Evolutionary conservation across 306 rosid species (phyloP).

Genomic region (Ziziphus jujuba): DNA sequence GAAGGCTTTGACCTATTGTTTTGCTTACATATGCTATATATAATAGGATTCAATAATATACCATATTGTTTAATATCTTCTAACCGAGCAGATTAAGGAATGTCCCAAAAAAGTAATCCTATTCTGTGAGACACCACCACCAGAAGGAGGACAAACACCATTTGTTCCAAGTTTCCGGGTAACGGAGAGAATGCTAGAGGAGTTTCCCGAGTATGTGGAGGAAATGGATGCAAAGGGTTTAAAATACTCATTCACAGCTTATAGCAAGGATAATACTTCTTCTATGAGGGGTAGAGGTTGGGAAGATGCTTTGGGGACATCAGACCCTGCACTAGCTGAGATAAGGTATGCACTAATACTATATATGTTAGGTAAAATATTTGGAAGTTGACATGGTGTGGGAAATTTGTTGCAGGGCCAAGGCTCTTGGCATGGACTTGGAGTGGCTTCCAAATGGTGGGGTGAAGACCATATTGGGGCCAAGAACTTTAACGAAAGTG

Average conservation of each 20-base stretch:
- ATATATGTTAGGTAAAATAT: background rate
- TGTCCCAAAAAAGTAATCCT: constrained; percentile 55
- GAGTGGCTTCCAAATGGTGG: constrained; percentile 74
- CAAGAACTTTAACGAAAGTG: constrained; percentile 57
- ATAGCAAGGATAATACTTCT: constrained; percentile 43
- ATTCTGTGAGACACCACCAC: constrained; percentile 80
- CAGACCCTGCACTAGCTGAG: constrained; percentile 62
- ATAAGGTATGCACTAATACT: constrained; percentile 40
- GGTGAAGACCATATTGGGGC: constrained; percentile 54
- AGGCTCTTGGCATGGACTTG: constrained; percentile 67
- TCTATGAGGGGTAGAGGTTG: constrained; percentile 94
- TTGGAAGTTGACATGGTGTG: background rate
- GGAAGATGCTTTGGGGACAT: constrained; percentile 71
- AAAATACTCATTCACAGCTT: constrained; percentile 66
- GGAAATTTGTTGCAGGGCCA: constrained; percentile 41
- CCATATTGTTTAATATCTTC: background rate
- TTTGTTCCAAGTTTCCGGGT: constrained; percentile 78
- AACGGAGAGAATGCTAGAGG: constrained; percentile 64
- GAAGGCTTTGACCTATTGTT: no score
- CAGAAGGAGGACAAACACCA: constrained; percentile 86
- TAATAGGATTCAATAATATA: background rate
- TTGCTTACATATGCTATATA: no score
- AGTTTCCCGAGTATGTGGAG: constrained; percentile 65
- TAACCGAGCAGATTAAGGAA: constrained; percentile 57
- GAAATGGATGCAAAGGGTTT: constrained; percentile 59